These are phyloP conservation scores for Hypericum androsaemum DNA, from an alignment of 345 rosid genomes.

Conservation along the genomic window DNA sequence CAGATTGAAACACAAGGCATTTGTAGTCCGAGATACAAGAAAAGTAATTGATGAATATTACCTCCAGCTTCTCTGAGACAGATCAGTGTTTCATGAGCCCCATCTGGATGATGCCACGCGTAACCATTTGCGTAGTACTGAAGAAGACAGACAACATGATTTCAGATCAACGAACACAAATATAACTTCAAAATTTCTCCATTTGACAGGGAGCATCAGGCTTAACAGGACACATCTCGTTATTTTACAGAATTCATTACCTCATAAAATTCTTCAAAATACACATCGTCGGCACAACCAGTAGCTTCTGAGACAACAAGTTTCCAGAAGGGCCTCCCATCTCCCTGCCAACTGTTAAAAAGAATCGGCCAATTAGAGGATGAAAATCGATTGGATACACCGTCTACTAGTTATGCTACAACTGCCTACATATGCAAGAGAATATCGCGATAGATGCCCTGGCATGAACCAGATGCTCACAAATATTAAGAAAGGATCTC, in stretches of 20 bases:
- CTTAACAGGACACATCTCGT: neutral
- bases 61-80: conserved; percentile 66
- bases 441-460: too few species aligned
- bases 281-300: conserved; percentile 53
- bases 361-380: neutral
- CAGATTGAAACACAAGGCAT: conserved; percentile 4
- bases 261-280: conserved; percentile 82
- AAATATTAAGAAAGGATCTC: too few species aligned
- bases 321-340: conserved; percentile 85
- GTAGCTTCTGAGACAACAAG: conserved; percentile 77
- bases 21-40: conserved; percentile 17
- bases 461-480: too few species aligned
- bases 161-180: conserved; percentile 9
- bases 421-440: conserved; percentile 3
- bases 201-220: neutral
- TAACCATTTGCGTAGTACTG: conserved; percentile 74
- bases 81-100: conserved; percentile 49
- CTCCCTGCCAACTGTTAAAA: conserved; percentile 42
- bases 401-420: too few species aligned
- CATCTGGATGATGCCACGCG: conserved; percentile 84
- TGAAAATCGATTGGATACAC: conserved; percentile 1
- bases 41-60: conserved; percentile 27
- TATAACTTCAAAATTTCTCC: neutral
- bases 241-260: conserved; percentile 21
- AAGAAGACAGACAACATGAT: conserved; percentile 5